Base-by-base conservation (phyloP, 805 yeast species). In the Kuraishia borneana region DNA sequence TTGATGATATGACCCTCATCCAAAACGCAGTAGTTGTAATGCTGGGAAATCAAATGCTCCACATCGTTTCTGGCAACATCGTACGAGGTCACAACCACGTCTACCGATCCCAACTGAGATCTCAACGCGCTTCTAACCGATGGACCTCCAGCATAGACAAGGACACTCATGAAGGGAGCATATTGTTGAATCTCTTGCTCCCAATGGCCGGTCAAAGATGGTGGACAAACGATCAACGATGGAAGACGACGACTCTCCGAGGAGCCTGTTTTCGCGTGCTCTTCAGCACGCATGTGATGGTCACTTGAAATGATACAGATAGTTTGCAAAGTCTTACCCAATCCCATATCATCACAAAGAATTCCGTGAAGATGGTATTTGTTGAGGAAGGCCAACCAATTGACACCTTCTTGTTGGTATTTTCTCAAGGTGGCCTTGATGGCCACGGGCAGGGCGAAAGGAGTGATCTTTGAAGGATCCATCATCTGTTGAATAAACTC, bases 1-100 rank as follows among this genome's bases (percentile, higher is more conserved):
- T 89, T 92, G 52, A 92, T 92, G 32, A 92, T 87, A 56, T 92
- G 99, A 27, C 99, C 98, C 61, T 92, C 98, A 56, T 92, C 98
- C 39, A 92, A 61, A 7, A 92, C 95, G 61, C 97, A 89, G 52
- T 92, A 92, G 54, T 92, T 92, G 64, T 78, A 92, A 48, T 79
- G 83, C 41, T 65, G 68, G 1, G 57, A 53, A 2, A 73, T 51
- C 16, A 92, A 53, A 41, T 65, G 61, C 5, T 76, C 81, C 18
- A 78, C 73, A 56, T 92, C 99, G 55, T 92, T 92, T 50, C 99
- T 72, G 32, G 94, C 87, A 35, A 92, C 95, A 63, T 92, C 99
- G 54, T 92, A 92, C 0, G 96, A 87, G 0, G 97, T 89, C 4
- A 92, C 89, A 32, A 92, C 79, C 30, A 92, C 74, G 56, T 94